phyloP scores from a whole-genome alignment of 202 grass and related monocot genomes.

The Zoysia matrella region DNA sequence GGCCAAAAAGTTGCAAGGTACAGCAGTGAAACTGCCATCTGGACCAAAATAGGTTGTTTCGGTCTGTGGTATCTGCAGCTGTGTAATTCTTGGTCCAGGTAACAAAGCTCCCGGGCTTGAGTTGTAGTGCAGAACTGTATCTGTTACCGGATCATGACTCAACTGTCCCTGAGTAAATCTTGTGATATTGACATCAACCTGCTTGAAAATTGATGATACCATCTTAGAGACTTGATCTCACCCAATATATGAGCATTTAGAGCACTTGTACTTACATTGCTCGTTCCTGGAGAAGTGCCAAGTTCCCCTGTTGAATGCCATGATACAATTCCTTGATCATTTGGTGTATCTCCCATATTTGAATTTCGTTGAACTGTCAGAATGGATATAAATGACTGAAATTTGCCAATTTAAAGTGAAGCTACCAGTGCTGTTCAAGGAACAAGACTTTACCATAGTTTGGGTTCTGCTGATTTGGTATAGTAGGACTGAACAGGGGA shows the following conservation, averaged over 20 bases:
- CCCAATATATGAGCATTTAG: not conserved
- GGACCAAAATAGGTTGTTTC: constrained; percentile 29
- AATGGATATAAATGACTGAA: constrained; percentile 3
- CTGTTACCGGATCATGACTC: constrained; percentile 24
- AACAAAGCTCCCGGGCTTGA: constrained; percentile 34
- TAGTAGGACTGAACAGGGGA: constrained; percentile 22
- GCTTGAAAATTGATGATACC: constrained; percentile 26
- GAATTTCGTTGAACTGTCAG: constrained; percentile 32
- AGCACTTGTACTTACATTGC: constrained; percentile 43
- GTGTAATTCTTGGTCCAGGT: constrained; percentile 37
- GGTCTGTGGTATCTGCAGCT: constrained; percentile 35
- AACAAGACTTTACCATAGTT: constrained; percentile 43
- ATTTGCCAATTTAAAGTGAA: constrained; percentile 3
- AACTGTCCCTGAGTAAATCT: constrained; percentile 27
- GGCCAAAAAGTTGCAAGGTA: constrained; percentile 31
- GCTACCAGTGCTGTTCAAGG: not conserved
- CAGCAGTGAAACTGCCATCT: constrained; percentile 3
- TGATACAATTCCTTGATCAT: constrained; percentile 28
- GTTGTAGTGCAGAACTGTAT: constrained; percentile 22
- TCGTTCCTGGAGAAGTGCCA: constrained; percentile 18
- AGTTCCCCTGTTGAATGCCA: constrained; percentile 25
- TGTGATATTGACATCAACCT: constrained; percentile 42
- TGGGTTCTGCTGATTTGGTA: constrained; percentile 27
- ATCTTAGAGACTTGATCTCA: constrained; percentile 28
- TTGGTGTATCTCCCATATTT: constrained; percentile 6